Conservation (phyloP, 73 alveolate species). For the Tetrahymena thermophila region DNA sequence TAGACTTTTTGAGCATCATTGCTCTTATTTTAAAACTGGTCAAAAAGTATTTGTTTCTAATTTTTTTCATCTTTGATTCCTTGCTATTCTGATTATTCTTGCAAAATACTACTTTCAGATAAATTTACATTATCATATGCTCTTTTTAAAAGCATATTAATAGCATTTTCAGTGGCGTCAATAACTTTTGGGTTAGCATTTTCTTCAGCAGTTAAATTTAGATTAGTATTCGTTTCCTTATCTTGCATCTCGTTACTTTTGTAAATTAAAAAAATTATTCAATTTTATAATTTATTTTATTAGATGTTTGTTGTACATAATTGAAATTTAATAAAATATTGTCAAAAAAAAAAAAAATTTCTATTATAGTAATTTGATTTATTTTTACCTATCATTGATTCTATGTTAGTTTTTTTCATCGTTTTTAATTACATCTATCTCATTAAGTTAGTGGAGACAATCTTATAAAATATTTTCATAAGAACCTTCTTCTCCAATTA, state of each 20-base stretch:
- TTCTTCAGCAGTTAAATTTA: not conserved
- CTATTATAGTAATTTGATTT: not conserved
- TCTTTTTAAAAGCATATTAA: not conserved
- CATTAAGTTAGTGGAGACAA: not conserved
- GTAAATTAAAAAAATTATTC: too few species aligned
- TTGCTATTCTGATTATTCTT: not conserved
- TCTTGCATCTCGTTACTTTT: not conserved
- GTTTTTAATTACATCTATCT: not conserved
- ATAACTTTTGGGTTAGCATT: not conserved
- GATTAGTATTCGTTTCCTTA: not conserved
- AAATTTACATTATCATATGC: not conserved
- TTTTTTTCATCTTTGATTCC: not conserved
- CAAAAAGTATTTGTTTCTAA: not conserved
- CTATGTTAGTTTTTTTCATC: not conserved
- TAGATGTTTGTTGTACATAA: not conserved
- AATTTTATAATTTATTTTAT: too few species aligned
- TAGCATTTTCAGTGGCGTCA: not conserved
- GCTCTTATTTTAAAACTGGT: too few species aligned
- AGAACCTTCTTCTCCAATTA: not conserved
- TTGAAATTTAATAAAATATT: not conserved
- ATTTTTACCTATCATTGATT: not conserved
- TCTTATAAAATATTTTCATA: not conserved
- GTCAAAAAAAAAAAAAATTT: too few species aligned
- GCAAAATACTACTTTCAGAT: not conserved
- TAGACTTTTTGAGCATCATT: not conserved